phyloP scores from a whole-genome alignment of 495 filamentous ascomycete species.

The Penicillium chermesinum region DNA sequence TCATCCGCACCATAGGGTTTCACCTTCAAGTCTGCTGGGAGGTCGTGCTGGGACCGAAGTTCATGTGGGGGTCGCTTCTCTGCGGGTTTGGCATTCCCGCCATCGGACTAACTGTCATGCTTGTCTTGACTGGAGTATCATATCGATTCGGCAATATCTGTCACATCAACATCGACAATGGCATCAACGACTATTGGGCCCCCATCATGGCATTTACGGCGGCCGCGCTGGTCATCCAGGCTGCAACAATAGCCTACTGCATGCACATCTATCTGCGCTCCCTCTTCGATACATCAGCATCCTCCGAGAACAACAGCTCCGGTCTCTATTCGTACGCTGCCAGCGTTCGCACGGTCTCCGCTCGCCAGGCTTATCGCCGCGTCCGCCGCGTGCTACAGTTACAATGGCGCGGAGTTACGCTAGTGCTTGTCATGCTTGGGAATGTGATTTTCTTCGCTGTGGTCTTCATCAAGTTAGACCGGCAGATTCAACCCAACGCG shows the following conservation, averaged over 20 bases:
- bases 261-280: slow-evolving; percentile 87
- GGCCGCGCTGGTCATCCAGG: slow-evolving; percentile 75
- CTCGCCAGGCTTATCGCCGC: slow-evolving; percentile 81
- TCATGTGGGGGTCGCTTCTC: slow-evolving; percentile 81
- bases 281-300: slow-evolving; percentile 60
- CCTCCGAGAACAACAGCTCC: slow-evolving; percentile 61
- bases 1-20: slow-evolving; percentile 83
- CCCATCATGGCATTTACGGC: slow-evolving; percentile 77
- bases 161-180: slow-evolving; percentile 83
- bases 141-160: slow-evolving; percentile 89
- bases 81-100: slow-evolving; percentile 80
- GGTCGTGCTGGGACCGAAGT: slow-evolving; percentile 76
- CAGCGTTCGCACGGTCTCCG: slow-evolving; percentile 77
- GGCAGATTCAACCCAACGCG: slow-evolving; percentile 51
- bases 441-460: slow-evolving; percentile 91
- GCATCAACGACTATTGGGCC: slow-evolving; percentile 82
- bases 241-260: slow-evolving; percentile 83
- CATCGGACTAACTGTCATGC: slow-evolving; percentile 63
- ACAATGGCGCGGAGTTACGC: slow-evolving; percentile 86
- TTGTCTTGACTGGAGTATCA: slow-evolving; percentile 85
- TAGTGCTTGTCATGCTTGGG: slow-evolving; percentile 79
- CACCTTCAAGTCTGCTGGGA: slow-evolving; percentile 99
- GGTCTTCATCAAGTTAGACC: slow-evolving; percentile 82
- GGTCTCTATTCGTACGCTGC: slow-evolving; percentile 70
- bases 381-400: slow-evolving; percentile 81